Base-by-base conservation (phyloP, 2,329 filamentous ascomycete species). In the Trichoderma simmonsii region DNA sequence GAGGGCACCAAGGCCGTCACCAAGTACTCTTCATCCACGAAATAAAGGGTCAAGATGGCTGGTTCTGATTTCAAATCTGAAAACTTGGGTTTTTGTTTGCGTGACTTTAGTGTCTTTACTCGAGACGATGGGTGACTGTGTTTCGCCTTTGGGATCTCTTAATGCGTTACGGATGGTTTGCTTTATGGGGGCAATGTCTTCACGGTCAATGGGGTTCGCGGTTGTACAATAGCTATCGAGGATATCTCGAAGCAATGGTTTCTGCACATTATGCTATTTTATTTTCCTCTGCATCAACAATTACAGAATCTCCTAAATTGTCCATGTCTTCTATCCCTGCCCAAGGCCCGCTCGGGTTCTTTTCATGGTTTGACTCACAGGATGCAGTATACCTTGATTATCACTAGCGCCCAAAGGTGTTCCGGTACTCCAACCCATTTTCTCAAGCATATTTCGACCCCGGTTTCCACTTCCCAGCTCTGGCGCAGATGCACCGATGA, bases 1-100 rank as follows among this genome's bases (percentile, higher is more conserved):
- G 96, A 99, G 88, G 96, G 96, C 82, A 99, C 96, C 84, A 99
- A 99, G 93, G 96, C 96, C 72, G 96, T 99, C 79, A 99, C 96
- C 89, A 99, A 99, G 92, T 99, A 98, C 91, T 98, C 95, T 78
- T 98, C 95, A 73, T 98, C 95, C 82, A 96, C 95, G 86, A 99
- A 98, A 94, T 98, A 82, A 82, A 79, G 81, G 65, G 32, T 66
- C 66, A 84, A 83, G 79, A 80, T 86, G 89, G 88, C 88, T 89
- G 84, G 86, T 84, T 86, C 83, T 82, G 67, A 73, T 83, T 85
- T 84, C 84, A 32, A 51, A 86, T 86, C 84, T 86, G 82, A 79
- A 74, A 72, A 72, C 66, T 62, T 76, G 73, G 86, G 66, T 61
- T 83, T 75, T 78, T 81, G 82, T 84, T 82, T 84, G 83, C 81